Evolutionary conservation across 345 rosid genomes (phyloP).

Genomic region (Salix caprea): DNA sequence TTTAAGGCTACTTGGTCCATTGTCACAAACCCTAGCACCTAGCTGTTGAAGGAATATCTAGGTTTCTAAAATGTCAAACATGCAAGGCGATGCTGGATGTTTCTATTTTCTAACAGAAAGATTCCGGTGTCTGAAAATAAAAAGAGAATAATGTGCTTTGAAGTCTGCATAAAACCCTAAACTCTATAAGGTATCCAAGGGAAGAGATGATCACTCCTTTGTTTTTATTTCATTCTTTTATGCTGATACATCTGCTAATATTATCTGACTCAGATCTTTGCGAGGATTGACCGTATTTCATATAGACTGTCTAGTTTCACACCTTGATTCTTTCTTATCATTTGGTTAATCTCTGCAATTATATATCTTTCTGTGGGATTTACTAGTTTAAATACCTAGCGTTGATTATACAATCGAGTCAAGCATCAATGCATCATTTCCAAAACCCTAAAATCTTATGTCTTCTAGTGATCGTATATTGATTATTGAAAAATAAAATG

Average conservation of each 20-base stretch:
- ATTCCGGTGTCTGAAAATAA: neutral
- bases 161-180: neutral
- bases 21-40: too few species aligned
- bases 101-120: neutral
- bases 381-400: too few species aligned
- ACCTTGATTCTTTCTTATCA: neutral
- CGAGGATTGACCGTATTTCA: neutral
- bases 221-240: neutral
- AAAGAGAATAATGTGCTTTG: neutral
- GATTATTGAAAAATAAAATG: neutral
- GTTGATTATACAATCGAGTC: neutral
- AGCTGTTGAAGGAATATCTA: neutral
- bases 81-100: neutral
- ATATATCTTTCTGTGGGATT: neutral
- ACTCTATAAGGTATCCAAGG: constrained; percentile 9
- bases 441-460: neutral
- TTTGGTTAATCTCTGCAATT: neutral
- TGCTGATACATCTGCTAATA: neutral
- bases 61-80: neutral
- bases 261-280: neutral
- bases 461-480: neutral
- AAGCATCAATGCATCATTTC: neutral
- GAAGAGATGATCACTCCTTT: constrained; percentile 1
- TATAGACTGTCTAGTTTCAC: too few species aligned
- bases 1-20: too few species aligned